Evolutionary conservation across 306 rosid species (phyloP), one percentile per base, ranked within the genome.

Genomic region (Lathyrus oleraceus): DNA sequence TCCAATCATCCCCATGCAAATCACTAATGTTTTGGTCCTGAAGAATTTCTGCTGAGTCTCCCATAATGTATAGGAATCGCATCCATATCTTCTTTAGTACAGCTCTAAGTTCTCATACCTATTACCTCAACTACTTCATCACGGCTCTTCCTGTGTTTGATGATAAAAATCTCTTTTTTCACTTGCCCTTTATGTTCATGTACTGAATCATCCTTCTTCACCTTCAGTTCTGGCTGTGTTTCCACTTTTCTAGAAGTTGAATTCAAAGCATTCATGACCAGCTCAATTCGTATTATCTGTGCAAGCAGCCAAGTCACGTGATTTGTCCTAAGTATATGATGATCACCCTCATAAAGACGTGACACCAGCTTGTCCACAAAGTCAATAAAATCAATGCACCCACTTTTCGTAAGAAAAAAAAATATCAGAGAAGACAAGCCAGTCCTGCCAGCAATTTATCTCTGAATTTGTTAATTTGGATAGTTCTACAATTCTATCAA

Each of bases 361-460:
- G 84, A 88, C 74, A 82, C 91, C 73, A 91, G 85, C 87, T 91
- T 94, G 87, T 88, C 96, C 88, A 94, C 99, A 79, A 94, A 88
- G 73, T 91, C 96, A 44, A 86, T 96, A 81, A 94, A 94, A 83
- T 94, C 96, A 70, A 94, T 85, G 77, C 97, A 94, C 67, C 97
- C 96, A 67, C 90, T 94, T 86, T 94, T 94, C 57, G 86, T 88
- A 57, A 94, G 91, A 81, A 94, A 91, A 87, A 81, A 90, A 94
- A 58, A 91, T 83, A 82, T 94, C 99, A 6, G 99, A 78, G 85
- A 94, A 91, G 83, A 91, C 89, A 67, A 91, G 90, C 99, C 99
- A 94, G 59, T 94, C 97, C 83, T 88, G 97, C 99, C 99, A 94
- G 89, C 97, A 90, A 83, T 91, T 90, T 72, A 91, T 79, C 80